phyloP scores from a whole-genome alignment of 805 yeast genomes.

The Cyberlindnera sargentensis region DNA sequence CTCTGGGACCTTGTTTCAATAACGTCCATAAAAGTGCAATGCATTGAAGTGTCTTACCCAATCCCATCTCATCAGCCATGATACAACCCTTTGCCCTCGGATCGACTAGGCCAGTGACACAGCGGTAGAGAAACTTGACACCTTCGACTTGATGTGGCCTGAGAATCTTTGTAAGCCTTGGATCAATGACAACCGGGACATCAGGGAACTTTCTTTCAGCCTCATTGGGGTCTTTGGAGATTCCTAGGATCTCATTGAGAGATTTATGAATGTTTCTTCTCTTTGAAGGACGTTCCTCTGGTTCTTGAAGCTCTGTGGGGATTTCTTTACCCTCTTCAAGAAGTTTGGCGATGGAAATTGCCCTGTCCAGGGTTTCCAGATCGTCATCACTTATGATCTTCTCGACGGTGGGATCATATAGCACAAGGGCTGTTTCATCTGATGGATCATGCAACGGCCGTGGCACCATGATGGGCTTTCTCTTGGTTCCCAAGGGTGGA shows the following conservation, averaged over 20 bases:
- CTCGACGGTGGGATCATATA: slow-evolving; percentile 93
- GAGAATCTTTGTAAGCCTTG: slow-evolving; percentile 70
- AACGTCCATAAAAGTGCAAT: slow-evolving; percentile 89
- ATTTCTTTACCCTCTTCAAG: slow-evolving; percentile 22
- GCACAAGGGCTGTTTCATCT: slow-evolving; percentile 87
- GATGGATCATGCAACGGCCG: slow-evolving; percentile 92
- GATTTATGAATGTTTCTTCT: slow-evolving; percentile 52
- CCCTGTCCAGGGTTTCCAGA: slow-evolving; percentile 26
- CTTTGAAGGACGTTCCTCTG: slow-evolving; percentile 12
- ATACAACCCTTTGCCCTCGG: slow-evolving; percentile 89
- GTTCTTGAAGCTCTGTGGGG: slow-evolving; percentile 15
- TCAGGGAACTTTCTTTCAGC: slow-evolving; percentile 54
- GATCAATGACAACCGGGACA: slow-evolving; percentile 96
- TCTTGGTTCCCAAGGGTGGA: slow-evolving; percentile 79
- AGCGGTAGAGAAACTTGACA: slow-evolving; percentile 80
- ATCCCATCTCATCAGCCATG: slow-evolving; percentile 98
- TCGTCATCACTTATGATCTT: slow-evolving; percentile 23
- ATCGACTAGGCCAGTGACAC: slow-evolving; percentile 83
- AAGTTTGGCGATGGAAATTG: slow-evolving; percentile 22
- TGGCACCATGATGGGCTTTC: slow-evolving; percentile 66
- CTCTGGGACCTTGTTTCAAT: slow-evolving; percentile 79
- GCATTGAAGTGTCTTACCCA: slow-evolving; percentile 89
- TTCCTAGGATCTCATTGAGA: slow-evolving; percentile 75
- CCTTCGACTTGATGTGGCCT: slow-evolving; percentile 98
- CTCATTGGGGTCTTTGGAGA: slow-evolving; percentile 45